Evolutionary conservation across 306 rosid species (phyloP).

Genomic region (Inga leiocalycina): DNA sequence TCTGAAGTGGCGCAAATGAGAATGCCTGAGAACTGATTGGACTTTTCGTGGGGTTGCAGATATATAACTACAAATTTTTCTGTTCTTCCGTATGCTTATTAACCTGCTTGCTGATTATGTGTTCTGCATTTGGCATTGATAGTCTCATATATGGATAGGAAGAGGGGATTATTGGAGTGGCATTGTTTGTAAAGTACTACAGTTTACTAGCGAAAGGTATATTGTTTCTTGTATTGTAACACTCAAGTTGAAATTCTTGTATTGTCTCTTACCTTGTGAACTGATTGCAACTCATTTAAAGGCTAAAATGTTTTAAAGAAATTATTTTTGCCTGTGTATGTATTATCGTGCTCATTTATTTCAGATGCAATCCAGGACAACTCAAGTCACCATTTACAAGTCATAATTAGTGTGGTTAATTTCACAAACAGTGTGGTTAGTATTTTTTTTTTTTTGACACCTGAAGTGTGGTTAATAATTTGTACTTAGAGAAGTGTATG

Average conservation of each 20-base stretch:
- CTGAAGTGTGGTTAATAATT: no score
- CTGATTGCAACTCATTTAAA: background rate
- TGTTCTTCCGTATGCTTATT: slow-evolving; percentile 21
- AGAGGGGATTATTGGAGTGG: background rate
- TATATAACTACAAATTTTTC: background rate
- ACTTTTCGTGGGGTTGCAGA: slow-evolving; percentile 1
- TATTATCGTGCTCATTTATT: background rate
- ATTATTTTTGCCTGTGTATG: background rate
- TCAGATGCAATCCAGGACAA: background rate
- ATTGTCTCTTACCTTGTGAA: background rate
- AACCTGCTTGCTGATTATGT: slow-evolving; percentile 25
- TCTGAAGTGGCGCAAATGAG: slow-evolving; percentile 46
- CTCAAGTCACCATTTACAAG: no score
- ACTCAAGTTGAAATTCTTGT: background rate
- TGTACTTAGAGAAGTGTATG: no score
- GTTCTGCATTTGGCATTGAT: slow-evolving; percentile 29
- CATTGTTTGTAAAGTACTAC: background rate
- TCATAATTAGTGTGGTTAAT: no score
- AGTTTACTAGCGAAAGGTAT: background rate
- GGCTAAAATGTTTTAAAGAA: background rate
- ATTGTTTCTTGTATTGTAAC: background rate
- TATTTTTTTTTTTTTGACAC: no score
- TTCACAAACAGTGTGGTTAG: no score
- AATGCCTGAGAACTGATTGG: slow-evolving; percentile 66
- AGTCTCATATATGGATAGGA: slow-evolving; percentile 5